Percentiles rank a stretch among this genome's conserved stretches.
These are phyloP conservation scores for Hirsutella thompsonii DNA, from an alignment of 2,329 filamentous ascomycete genomes.

Conservation along the genomic window DNA sequence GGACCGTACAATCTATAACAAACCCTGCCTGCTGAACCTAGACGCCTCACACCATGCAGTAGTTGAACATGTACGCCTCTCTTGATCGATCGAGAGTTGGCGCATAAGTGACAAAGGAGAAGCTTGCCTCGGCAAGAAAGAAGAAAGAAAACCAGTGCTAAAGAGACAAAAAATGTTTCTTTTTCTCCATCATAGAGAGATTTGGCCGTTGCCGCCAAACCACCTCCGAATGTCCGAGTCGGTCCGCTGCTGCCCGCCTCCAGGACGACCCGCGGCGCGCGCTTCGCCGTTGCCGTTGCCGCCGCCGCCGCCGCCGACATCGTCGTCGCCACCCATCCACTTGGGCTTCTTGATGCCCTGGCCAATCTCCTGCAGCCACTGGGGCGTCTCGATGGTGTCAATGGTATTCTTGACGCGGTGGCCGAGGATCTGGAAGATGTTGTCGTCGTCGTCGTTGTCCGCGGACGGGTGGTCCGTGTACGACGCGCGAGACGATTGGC, in stretches of 20 bases:
- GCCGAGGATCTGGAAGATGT: conserved; percentile 71
- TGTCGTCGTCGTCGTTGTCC: conserved; percentile 68
- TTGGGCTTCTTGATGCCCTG: conserved; percentile 61
- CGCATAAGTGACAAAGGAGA: neutral
- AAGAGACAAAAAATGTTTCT: neutral
- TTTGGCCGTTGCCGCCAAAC: conserved; percentile 33
- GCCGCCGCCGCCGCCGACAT: no score
- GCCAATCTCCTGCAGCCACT: conserved; percentile 65
- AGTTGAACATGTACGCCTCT: no score
- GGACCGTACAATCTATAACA: no score
- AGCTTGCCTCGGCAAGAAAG: neutral
- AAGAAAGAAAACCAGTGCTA: neutral
- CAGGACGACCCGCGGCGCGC: no score
- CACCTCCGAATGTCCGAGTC: conserved; percentile 39
- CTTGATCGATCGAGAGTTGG: no score
- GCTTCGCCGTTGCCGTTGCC: no score
- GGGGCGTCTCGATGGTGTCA: conserved; percentile 67
- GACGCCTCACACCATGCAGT: neutral
- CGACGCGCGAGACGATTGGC: conserved; percentile 12
- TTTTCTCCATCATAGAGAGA: conserved; percentile 8
- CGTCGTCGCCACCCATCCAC: conserved; percentile 61
- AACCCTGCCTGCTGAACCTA: neutral
- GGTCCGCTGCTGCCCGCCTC: conserved; percentile 11
- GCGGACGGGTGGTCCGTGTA: conserved; percentile 42
- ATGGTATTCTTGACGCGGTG: conserved; percentile 87